Evolutionary conservation across 2,329 filamentous ascomycete genomes (phyloP).

Genomic region (Exophiala calicioides): DNA sequence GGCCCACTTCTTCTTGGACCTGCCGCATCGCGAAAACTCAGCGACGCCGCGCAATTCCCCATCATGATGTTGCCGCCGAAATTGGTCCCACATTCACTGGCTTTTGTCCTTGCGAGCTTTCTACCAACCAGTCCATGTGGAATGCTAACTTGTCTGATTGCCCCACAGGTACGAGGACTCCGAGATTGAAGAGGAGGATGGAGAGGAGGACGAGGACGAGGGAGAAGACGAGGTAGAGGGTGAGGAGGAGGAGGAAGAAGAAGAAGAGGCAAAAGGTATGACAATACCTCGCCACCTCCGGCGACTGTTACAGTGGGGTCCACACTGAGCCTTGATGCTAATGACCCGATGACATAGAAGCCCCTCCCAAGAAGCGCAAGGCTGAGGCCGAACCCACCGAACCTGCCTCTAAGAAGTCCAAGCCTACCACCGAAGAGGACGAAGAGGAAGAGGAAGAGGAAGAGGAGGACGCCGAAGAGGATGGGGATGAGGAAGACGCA

Average conservation of each 20-base stretch:
- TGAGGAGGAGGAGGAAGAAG: constrained; percentile 25
- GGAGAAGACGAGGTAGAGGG: constrained; percentile 28
- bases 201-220: constrained; percentile 36
- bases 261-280: constrained; percentile 25
- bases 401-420: constrained; percentile 27
- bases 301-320: no score
- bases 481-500: constrained; percentile 28
- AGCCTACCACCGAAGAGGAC: constrained; percentile 18
- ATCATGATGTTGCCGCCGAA: no score
- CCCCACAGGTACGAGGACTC: constrained; percentile 37
- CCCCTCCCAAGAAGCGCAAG: constrained; percentile 31
- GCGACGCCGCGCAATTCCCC: no score
- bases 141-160: constrained; percentile 6
- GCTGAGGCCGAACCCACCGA: constrained; percentile 27
- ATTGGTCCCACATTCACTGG: no score
- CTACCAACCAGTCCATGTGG: not conserved
- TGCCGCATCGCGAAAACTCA: no score
- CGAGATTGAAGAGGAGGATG: constrained; percentile 38
- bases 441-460: constrained; percentile 26
- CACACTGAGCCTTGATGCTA: no score
- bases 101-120: not conserved
- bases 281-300: not conserved
- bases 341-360: constrained; percentile 4
- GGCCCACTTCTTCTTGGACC: no score
- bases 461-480: constrained; percentile 24